These are phyloP conservation scores for Kappamyces sp. DNA, from an alignment of 192 early-diverging fungal genomes.

Conservation along the genomic window DNA sequence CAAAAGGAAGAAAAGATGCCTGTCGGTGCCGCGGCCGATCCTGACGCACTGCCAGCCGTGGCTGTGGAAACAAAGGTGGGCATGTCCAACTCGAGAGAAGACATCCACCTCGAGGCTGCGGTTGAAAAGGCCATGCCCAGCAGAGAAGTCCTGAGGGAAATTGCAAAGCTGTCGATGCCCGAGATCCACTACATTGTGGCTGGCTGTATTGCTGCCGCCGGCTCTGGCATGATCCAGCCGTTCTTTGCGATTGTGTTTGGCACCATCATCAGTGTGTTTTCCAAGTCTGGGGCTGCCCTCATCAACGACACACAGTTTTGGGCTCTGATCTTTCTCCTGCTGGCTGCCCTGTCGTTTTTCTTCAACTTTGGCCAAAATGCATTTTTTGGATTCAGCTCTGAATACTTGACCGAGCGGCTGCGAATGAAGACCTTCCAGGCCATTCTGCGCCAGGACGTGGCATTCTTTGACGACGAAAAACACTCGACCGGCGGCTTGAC, in stretches of 20 bases:
- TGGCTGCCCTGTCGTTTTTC: slow-evolving; percentile 42
- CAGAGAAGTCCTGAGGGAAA: slow-evolving; percentile 1
- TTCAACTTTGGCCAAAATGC: slow-evolving; percentile 36
- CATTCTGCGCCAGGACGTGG: slow-evolving; percentile 48
- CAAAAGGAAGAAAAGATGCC: not conserved
- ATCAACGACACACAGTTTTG: slow-evolving; percentile 30
- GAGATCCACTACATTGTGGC: slow-evolving; percentile 32
- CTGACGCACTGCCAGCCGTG: too few species aligned
- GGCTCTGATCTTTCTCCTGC: slow-evolving; percentile 40
- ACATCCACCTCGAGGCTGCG: slow-evolving; percentile 12
- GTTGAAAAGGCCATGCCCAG: slow-evolving; percentile 1
- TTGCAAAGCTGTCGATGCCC: slow-evolving; percentile 30
- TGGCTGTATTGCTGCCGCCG: slow-evolving; percentile 47
- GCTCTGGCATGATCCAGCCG: slow-evolving; percentile 66
- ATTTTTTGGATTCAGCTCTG: slow-evolving; percentile 43
- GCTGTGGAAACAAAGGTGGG: too few species aligned
- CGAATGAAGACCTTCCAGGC: slow-evolving; percentile 33
- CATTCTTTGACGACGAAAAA: slow-evolving; percentile 49
- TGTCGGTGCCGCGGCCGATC: too few species aligned
- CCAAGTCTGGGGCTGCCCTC: not conserved
- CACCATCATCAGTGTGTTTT: slow-evolving; percentile 16
- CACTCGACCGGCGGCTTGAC: slow-evolving; percentile 73
- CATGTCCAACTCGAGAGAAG: not conserved
- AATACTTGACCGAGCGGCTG: slow-evolving; percentile 32
- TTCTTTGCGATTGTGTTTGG: slow-evolving; percentile 46